Base-by-base conservation (phyloP, 768 basidiomycete species). In the Fistulinella prunicolor region DNA sequence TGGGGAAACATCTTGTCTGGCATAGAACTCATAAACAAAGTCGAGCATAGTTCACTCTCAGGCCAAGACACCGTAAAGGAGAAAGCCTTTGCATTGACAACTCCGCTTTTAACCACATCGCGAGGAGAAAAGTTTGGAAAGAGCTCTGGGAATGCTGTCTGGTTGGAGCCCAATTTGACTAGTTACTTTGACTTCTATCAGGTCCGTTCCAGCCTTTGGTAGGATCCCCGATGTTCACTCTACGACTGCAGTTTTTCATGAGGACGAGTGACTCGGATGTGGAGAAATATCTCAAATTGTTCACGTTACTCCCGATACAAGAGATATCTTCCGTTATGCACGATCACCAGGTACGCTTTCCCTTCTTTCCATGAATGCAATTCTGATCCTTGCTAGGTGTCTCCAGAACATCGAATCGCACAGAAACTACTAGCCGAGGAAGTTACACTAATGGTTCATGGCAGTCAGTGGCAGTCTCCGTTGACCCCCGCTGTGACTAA, bases 1-100 rank as follows among this genome's bases (percentile, higher is more conserved):
- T 96, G 94, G 89, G 96, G 96, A 14, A 99, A 99, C 63, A 97
- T 99, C 54, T 70, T 95, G 24, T 89, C 91, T 22, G 96, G 96
- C 19, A 74, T 97, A 28, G 93, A 97, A 47, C 79, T 99, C 47
- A 94, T 98, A 59, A 78, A 81, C 46, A 82, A 70, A 77, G 42
- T 48, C 47, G 54, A 63, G 49, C 51, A 53, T 42, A 21, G 42
- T 24, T 9, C 42, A 6, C 23, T 28, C 19, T 44, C 43, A 34
- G 30, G 32, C 23, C 39, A 44, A 30, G 48, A 46, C 7, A 17
- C 13, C 17, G 9, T 47, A 51, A 67, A 57, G 28, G 51, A 60
- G 53, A 72, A 60, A 55, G 87, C 81, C 7, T 95, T 79, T 62
- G 95, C 93, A 2, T 66, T 99, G 40, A 97, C 95, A 0, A 94